These are phyloP conservation scores for Neonectria sp. DNA, from an alignment of 2,329 filamentous ascomycete genomes.

Conservation along the genomic window DNA sequence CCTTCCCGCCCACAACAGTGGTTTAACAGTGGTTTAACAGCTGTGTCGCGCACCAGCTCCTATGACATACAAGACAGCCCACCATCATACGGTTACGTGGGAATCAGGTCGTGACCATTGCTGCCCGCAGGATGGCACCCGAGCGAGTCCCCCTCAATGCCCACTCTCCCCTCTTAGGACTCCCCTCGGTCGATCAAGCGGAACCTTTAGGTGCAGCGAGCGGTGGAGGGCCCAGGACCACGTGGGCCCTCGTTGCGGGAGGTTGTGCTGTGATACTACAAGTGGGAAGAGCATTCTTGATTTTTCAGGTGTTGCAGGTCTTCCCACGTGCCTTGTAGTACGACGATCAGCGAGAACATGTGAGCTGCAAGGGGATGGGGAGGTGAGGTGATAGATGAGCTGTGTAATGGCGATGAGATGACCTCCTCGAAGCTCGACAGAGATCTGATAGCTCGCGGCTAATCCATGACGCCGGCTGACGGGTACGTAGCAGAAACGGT, in stretches of 20 bases:
- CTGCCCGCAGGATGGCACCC: constrained; percentile 24
- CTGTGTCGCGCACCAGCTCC: constrained; percentile 15
- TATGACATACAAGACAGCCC: constrained; percentile 41
- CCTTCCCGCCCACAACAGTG: background rate
- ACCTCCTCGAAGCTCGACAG: background rate
- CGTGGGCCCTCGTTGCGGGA: constrained; percentile 41
- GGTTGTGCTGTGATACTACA: constrained; percentile 8
- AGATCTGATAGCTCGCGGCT: background rate
- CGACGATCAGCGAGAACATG: constrained; percentile 17
- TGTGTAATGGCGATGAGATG: background rate
- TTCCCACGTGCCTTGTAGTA: constrained; percentile 24
- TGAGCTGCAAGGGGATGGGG: constrained; percentile 9
- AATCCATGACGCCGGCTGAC: background rate
- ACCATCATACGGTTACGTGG: constrained; percentile 47
- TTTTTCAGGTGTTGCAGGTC: background rate
- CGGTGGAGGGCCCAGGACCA: constrained; percentile 43
- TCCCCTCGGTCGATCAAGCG: constrained; percentile 35
- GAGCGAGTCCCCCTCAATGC: constrained; percentile 30
- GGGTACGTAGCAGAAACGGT: background rate
- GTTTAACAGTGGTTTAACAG: constrained; percentile 6
- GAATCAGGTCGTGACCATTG: constrained; percentile 21
- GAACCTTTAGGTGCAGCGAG: constrained; percentile 28
- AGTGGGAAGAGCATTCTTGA: background rate
- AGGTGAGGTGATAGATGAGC: constrained; percentile 3
- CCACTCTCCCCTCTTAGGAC: constrained; percentile 26